A percentile compares a stretch with the other conserved stretches of the same genome.
Conservation (phyloP, 2,329 filamentous ascomycete genomes). For the Fusarium zealandicum region DNA sequence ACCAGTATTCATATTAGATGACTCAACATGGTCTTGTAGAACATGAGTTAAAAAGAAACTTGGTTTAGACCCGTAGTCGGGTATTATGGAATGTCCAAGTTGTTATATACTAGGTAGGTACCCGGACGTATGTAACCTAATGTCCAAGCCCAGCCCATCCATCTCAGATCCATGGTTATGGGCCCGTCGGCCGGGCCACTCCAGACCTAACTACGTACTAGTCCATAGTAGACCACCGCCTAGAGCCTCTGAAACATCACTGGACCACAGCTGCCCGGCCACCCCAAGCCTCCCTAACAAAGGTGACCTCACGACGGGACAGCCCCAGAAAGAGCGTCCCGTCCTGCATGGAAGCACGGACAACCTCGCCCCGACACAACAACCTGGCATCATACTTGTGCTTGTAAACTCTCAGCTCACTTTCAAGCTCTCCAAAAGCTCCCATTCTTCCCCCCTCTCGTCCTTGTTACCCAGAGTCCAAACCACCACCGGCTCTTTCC, state of each 20-base stretch:
- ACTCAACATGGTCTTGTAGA: too few species aligned
- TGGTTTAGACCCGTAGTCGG: too few species aligned
- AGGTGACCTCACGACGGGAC: slow-evolving; percentile 7
- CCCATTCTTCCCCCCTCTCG: neutral
- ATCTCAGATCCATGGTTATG: too few species aligned
- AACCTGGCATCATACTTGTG: slow-evolving; percentile 7
- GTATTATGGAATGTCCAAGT: too few species aligned
- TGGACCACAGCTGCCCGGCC: neutral
- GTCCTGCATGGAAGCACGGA: slow-evolving; percentile 12
- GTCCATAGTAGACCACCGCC: neutral
- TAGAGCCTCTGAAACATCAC: neutral
- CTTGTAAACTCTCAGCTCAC: slow-evolving; percentile 2
- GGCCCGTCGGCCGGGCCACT: too few species aligned
- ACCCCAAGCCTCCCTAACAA: slow-evolving; percentile 1
- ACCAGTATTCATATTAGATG: too few species aligned
- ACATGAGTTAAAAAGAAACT: too few species aligned
- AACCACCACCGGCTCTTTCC: neutral
- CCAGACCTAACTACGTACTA: too few species aligned
- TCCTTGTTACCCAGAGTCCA: too few species aligned
- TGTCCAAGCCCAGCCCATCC: too few species aligned
- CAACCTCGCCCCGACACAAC: slow-evolving; percentile 14
- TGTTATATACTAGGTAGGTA: too few species aligned
- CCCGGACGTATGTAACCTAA: too few species aligned
- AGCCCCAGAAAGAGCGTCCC: slow-evolving; percentile 6
- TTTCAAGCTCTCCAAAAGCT: neutral